Evolutionary conservation across 371 early-diverging fungal genomes (phyloP).

Genomic region (Coemansia sp.): DNA sequence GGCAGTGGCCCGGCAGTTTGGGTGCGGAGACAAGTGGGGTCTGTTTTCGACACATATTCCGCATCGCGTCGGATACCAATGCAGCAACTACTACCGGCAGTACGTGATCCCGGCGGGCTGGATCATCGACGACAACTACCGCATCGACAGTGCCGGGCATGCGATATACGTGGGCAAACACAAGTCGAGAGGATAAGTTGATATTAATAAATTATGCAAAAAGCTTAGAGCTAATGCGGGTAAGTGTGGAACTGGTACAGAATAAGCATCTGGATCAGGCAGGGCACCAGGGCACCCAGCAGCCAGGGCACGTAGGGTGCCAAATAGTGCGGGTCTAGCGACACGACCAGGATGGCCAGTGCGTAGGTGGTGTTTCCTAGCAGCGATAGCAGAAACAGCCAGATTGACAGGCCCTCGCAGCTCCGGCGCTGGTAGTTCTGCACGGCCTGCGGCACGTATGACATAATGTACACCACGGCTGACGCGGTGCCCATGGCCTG

Average conservation of each 20-base stretch:
- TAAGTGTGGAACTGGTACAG: conserved; percentile 52
- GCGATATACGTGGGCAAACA: conserved; percentile 46
- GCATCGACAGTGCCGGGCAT: conserved; percentile 32
- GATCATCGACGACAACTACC: conserved; percentile 69
- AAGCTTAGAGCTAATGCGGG: conserved; percentile 12
- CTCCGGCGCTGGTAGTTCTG: conserved; percentile 50
- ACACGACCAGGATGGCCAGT: conserved; percentile 63
- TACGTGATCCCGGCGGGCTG: conserved; percentile 63
- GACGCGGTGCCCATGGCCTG: conserved; percentile 43
- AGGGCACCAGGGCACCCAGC: conserved; percentile 63
- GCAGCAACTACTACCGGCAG: conserved; percentile 73
- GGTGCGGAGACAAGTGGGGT: conserved; percentile 60
- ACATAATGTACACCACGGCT: conserved; percentile 45
- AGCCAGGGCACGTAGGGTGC: conserved; percentile 72
- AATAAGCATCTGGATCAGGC: conserved; percentile 64
- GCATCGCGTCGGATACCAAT: conserved; percentile 74
- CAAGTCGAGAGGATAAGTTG: conserved; percentile 10
- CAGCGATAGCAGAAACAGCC: conserved; percentile 82
- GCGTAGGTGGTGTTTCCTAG: conserved; percentile 76
- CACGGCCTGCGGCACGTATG: conserved; percentile 47
- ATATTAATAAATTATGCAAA: neutral
- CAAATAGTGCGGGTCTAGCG: conserved; percentile 60
- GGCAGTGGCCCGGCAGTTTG: conserved; percentile 49
- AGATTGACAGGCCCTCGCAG: conserved; percentile 60
- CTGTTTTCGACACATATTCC: conserved; percentile 70